Percentiles rank a stretch among this genome's conserved stretches.
These are phyloP conservation scores for Citrullus mucosospermus DNA, from an alignment of 306 rosid species.

Conservation along the genomic window DNA sequence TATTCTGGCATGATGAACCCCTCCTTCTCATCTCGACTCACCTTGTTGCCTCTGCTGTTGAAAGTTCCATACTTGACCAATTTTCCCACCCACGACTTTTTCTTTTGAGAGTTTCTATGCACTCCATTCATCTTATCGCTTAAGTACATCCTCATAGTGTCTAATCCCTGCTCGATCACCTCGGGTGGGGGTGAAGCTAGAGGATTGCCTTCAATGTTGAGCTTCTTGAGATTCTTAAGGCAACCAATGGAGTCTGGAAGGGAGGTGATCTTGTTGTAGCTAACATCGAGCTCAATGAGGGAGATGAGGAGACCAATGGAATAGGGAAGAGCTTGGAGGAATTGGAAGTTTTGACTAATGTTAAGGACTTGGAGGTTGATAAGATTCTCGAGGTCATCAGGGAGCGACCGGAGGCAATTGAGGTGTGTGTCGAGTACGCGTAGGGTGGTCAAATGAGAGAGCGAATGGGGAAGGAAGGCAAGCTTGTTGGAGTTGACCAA, in stretches of 20 bases:
- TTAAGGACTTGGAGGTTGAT: conserved; percentile 67
- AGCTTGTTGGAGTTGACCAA: conserved; percentile 76
- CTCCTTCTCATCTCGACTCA: conserved; percentile 27
- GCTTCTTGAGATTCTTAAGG: conserved; percentile 52
- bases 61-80: conserved; percentile 28
- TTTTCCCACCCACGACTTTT: conserved; percentile 57
- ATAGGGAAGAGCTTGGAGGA: conserved; percentile 49
- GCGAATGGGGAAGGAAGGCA: conserved; percentile 47
- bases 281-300: conserved; percentile 56
- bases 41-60: conserved; percentile 10
- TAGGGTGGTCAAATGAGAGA: conserved; percentile 43
- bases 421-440: conserved; percentile 53
- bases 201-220: conserved; percentile 75
- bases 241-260: conserved; percentile 65
- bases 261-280: conserved; percentile 66
- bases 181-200: conserved; percentile 47
- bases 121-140: conserved; percentile 41
- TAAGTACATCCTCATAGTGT: conserved; percentile 50
- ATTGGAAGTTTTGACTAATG: conserved; percentile 84
- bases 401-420: conserved; percentile 69
- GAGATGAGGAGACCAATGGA: conserved; percentile 74
- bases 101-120: conserved; percentile 28
- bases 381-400: conserved; percentile 66
- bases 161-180: conserved; percentile 51
- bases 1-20: conserved; percentile 32